phyloP scores from a whole-genome alignment of 176 grass and related monocot genomes.

The Pontederia paniculata region DNA sequence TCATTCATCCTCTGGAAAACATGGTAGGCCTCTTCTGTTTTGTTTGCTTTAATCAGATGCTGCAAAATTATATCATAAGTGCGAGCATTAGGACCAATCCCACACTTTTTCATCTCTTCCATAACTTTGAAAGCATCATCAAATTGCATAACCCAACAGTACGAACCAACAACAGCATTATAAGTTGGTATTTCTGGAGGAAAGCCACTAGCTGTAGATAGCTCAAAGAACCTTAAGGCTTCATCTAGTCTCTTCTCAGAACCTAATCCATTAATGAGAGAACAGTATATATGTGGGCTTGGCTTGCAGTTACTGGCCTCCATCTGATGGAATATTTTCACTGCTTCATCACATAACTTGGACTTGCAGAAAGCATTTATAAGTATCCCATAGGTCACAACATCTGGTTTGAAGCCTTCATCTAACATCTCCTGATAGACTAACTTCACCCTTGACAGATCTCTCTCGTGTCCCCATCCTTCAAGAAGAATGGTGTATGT shows the following conservation, averaged over 20 bases:
- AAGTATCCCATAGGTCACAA: conserved; percentile 40
- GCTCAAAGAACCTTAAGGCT: conserved; percentile 58
- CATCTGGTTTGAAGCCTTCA: conserved; percentile 44
- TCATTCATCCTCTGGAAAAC: conserved; percentile 40
- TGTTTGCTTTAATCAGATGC: conserved; percentile 42
- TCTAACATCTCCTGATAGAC: conserved; percentile 52
- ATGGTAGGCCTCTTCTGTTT: conserved; percentile 37
- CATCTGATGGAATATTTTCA: conserved; percentile 58
- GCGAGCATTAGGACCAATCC: conserved; percentile 44
- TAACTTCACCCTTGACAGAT: conserved; percentile 16
- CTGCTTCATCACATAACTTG: conserved; percentile 45
- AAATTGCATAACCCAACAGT: conserved; percentile 43
- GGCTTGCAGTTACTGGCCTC: conserved; percentile 39
- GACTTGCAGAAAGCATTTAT: conserved; percentile 60
- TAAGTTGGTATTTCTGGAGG: conserved; percentile 48
- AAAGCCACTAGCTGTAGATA: conserved; percentile 48
- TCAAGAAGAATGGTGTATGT: conserved; percentile 34
- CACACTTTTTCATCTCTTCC: conserved; percentile 47
- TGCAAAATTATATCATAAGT: conserved; percentile 55
- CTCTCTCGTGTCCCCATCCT: conserved; percentile 24
- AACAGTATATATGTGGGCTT: conserved; percentile 60
- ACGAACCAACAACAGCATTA: conserved; percentile 60
- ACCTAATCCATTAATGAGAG: conserved; percentile 57
- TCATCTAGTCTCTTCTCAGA: conserved; percentile 40
- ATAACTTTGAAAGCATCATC: conserved; percentile 52